Evolutionary conservation across 2,329 filamentous ascomycete genomes (phyloP), one percentile per base, ranked within the genome.

Genomic region (Venturia effusa): DNA sequence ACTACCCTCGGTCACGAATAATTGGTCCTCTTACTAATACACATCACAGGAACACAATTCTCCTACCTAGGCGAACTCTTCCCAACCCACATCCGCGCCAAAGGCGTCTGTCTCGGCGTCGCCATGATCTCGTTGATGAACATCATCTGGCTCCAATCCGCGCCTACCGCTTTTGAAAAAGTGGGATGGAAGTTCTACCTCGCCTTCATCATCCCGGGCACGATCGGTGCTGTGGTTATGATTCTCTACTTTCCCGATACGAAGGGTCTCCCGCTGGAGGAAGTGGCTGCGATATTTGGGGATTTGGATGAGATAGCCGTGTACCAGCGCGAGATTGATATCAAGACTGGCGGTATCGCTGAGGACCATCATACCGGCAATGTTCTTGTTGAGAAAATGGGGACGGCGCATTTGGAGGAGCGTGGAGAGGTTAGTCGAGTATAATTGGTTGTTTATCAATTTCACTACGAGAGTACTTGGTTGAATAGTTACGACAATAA

Each of bases 171-270:
- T 1, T 69, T 70, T 57, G 34, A 59, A 22, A 69, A 41, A 6
- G 69, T 71, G 34, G 65, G 66, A 5, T 71, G 68, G 69, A 70
- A 70, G 55, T 70, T 68, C 63, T 71, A 69, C 55, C 65, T 70
- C 17, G 67, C 67, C 4, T 70, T 70, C 62, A 68, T 69, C 37
- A 67, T 69, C 22, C 68, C 67, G 0, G 66, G 63, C 6, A 66
- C 65, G 7, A 40, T 66, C 68, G 30, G 67, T n/a, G 61, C n/a
- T 22, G 13, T 65, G 15, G 30, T 65, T 17, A 43, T 65, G 11
- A 64, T 30, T 17, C 4, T 65, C 24, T 59, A 6, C 57, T 65
- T 54, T 43, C 63, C 63, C 11, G 59, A 65, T 34, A 65, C 63
- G 4, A 41, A 41, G 4, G 30, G 34, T n/a, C 4, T 37, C 17